phyloP scores from a whole-genome alignment of 768 basidiomycete species.

The Tephrocybe sp. region DNA sequence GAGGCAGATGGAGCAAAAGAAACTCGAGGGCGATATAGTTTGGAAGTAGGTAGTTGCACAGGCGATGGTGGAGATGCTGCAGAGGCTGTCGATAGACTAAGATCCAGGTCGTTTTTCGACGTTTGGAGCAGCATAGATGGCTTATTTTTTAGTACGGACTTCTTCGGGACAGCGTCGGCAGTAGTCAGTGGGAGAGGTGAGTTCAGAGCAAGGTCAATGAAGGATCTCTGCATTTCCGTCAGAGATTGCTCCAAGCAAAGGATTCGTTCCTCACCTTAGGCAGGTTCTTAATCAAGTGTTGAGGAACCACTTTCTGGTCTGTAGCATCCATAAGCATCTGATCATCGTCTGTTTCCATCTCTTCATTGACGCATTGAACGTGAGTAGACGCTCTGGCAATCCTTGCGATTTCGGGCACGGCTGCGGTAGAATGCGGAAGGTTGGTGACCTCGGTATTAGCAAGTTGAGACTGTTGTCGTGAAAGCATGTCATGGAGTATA shows the following conservation, averaged over 20 bases:
- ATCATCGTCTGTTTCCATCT: too few relatives aligned
- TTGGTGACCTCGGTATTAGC: too few relatives aligned
- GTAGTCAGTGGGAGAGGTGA: constrained; percentile 8
- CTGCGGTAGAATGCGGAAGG: too few relatives aligned
- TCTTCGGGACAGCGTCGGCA: background rate
- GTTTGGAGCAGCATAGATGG: background rate
- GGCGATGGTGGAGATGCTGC: background rate
- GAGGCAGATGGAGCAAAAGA: constrained; percentile 13
- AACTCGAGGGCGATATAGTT: constrained; percentile 9
- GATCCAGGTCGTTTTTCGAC: background rate
- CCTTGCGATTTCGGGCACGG: too few relatives aligned
- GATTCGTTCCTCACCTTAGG: background rate
- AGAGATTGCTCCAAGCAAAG: background rate
- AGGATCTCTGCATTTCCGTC: constrained; percentile 16
- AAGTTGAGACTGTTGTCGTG: too few relatives aligned
- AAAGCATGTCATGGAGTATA: too few relatives aligned
- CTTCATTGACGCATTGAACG: too few relatives aligned
- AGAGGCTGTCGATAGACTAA: background rate
- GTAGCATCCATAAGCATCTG: too few relatives aligned
- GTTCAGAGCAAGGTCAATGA: constrained; percentile 45
- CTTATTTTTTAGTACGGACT: background rate
- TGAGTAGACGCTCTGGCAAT: too few relatives aligned
- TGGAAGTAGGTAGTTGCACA: background rate
- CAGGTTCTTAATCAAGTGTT: background rate
- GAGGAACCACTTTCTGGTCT: too few relatives aligned